phyloP scores from a whole-genome alignment of 768 basidiomycete species.

The Kwoniella bestiolae region DNA sequence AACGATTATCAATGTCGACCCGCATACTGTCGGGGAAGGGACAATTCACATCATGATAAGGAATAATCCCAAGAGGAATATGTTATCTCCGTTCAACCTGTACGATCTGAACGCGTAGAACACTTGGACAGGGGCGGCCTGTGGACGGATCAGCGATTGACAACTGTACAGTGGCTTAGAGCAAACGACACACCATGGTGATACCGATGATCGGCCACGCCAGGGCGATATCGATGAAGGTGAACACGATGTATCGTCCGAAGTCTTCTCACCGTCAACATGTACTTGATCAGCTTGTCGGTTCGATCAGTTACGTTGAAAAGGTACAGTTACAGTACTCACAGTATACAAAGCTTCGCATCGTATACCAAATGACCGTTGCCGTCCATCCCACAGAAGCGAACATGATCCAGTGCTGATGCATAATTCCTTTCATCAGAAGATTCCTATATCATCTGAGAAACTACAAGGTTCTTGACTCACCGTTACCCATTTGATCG shows the following conservation, averaged over 20 bases:
- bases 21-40: neutral
- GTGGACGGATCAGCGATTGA: neutral
- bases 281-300: neutral
- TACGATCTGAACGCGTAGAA: conserved; percentile 5
- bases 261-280: conserved; percentile 4
- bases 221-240: neutral
- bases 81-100: neutral
- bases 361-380: neutral
- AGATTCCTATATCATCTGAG: too few species aligned
- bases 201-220: conserved; percentile 1
- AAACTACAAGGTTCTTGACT: too few species aligned
- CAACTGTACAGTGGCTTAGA: too few species aligned
- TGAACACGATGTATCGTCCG: neutral
- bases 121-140: neutral
- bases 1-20: neutral
- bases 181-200: neutral
- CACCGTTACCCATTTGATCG: conserved; percentile 6
- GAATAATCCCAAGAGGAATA: neutral
- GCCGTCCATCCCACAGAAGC: neutral
- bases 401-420: conserved; percentile 3
- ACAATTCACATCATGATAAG: neutral
- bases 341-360: conserved; percentile 15
- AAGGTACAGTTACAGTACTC: neutral
- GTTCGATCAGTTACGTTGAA: neutral
- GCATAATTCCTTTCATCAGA: too few species aligned